Evolutionary conservation across 129 eudicot species (phyloP).

Genomic region (Helianthus annuus): DNA sequence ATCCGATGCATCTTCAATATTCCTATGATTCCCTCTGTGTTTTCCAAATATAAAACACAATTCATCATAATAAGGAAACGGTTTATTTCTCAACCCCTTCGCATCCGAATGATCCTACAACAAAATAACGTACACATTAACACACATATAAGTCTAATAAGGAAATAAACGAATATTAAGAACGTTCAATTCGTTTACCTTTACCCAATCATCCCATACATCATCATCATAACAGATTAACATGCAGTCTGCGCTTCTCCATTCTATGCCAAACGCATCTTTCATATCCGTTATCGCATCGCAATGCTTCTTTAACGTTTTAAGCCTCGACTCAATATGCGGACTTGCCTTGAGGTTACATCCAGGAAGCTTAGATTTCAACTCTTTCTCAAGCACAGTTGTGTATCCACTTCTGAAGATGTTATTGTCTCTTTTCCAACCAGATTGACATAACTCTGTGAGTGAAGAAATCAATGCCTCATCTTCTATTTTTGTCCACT

Average conservation of each 20-base stretch:
- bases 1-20: slow-evolving; percentile 29
- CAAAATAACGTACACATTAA: not conserved
- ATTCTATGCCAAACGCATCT: slow-evolving; percentile 41
- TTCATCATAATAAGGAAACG: slow-evolving; percentile 40
- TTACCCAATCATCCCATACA: slow-evolving; percentile 42
- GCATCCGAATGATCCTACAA: slow-evolving; percentile 46
- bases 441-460: slow-evolving; percentile 40
- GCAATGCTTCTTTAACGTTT: slow-evolving; percentile 39
- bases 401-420: slow-evolving; percentile 44
- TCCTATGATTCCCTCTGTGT: slow-evolving; percentile 32
- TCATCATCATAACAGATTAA: slow-evolving; percentile 40
- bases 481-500: slow-evolving; percentile 44
- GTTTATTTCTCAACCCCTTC: slow-evolving; percentile 40
- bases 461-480: slow-evolving; percentile 44
- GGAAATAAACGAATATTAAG: not conserved
- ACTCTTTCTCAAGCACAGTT: slow-evolving; percentile 34
- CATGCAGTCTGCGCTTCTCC: slow-evolving; percentile 34
- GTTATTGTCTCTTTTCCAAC: slow-evolving; percentile 45
- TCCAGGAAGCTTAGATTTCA: slow-evolving; percentile 45
- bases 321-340: slow-evolving; percentile 44
- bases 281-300: slow-evolving; percentile 42
- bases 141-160: not conserved
- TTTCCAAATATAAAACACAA: slow-evolving; percentile 34
- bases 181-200: slow-evolving; percentile 28
- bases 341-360: slow-evolving; percentile 45